Evolutionary conservation across 345 rosid species (phyloP).

Genomic region (Gossypium anomalum): DNA sequence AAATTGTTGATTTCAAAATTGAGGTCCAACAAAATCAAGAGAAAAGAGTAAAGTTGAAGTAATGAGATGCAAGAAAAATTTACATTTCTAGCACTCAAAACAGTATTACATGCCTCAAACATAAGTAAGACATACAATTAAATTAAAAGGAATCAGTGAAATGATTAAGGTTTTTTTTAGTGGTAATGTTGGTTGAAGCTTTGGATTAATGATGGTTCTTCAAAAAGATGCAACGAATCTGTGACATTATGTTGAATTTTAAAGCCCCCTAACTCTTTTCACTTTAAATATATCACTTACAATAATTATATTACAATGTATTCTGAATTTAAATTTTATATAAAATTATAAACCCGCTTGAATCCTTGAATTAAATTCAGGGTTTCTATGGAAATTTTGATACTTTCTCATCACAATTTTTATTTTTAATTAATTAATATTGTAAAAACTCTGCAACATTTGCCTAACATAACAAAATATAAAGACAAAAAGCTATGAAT

Average conservation of each 20-base stretch:
- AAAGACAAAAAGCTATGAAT: not conserved
- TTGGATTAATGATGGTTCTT: constrained; percentile 2
- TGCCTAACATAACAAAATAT: not conserved
- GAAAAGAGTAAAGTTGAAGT: not conserved
- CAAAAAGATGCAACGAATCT: constrained; percentile 6
- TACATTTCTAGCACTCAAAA: not conserved
- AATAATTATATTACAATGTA: too few relatives aligned
- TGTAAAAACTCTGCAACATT: too few relatives aligned
- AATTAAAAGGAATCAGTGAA: not conserved
- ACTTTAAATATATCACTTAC: not conserved
- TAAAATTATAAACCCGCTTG: too few relatives aligned
- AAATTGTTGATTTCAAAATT: too few relatives aligned
- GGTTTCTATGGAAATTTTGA: too few relatives aligned
- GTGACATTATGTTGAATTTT: not conserved
- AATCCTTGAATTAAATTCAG: too few relatives aligned
- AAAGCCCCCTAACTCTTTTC: not conserved
- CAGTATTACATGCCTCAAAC: not conserved
- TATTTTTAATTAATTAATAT: too few relatives aligned
- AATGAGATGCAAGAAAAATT: not conserved
- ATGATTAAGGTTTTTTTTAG: constrained; percentile 3
- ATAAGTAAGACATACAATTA: not conserved
- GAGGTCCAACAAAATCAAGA: too few relatives aligned
- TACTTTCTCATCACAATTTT: too few relatives aligned
- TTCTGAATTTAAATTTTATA: too few relatives aligned
- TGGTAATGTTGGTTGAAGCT: not conserved